phyloP scores from a whole-genome alignment of 768 basidiomycete species.

The Lactifluus pinguis region DNA sequence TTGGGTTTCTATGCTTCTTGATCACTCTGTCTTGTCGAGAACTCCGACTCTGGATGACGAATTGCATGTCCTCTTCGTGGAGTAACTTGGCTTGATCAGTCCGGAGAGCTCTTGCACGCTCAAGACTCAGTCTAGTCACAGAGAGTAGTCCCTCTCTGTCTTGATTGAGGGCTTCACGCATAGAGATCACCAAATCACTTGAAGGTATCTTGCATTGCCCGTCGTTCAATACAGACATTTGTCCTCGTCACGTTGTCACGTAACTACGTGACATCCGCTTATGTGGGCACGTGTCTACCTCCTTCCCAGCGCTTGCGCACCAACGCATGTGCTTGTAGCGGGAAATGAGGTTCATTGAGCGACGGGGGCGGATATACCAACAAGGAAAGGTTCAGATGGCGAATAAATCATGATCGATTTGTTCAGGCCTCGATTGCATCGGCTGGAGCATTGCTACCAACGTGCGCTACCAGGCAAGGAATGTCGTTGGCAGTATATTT shows the following conservation, averaged over 20 bases:
- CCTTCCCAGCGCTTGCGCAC: neutral
- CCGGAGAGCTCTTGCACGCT: slow-evolving; percentile 10
- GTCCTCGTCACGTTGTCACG: slow-evolving; percentile 16
- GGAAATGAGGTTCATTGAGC: slow-evolving; percentile 2
- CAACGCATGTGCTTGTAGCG: neutral
- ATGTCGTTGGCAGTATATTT: neutral
- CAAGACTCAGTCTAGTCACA: slow-evolving; percentile 14
- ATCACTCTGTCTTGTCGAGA: slow-evolving; percentile 15
- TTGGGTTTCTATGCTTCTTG: slow-evolving; percentile 3
- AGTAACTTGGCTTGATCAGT: slow-evolving; percentile 4
- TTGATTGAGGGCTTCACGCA: slow-evolving; percentile 8
- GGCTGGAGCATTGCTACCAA: neutral
- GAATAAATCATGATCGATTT: neutral
- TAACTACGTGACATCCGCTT: slow-evolving; percentile 13
- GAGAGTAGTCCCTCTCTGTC: neutral
- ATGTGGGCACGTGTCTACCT: slow-evolving; percentile 5
- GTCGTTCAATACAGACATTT: slow-evolving; percentile 11
- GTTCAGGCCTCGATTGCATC: neutral
- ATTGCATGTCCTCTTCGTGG: slow-evolving; percentile 4
- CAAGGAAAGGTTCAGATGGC: neutral
- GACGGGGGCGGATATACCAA: neutral
- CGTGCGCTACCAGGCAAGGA: neutral
- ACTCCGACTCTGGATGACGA: slow-evolving; percentile 4
- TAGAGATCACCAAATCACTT: slow-evolving; percentile 8
- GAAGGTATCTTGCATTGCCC: slow-evolving; percentile 10